Evolutionary conservation across 2,329 filamentous ascomycete genomes (phyloP).

Genomic region (Cercospora nicotianae): DNA sequence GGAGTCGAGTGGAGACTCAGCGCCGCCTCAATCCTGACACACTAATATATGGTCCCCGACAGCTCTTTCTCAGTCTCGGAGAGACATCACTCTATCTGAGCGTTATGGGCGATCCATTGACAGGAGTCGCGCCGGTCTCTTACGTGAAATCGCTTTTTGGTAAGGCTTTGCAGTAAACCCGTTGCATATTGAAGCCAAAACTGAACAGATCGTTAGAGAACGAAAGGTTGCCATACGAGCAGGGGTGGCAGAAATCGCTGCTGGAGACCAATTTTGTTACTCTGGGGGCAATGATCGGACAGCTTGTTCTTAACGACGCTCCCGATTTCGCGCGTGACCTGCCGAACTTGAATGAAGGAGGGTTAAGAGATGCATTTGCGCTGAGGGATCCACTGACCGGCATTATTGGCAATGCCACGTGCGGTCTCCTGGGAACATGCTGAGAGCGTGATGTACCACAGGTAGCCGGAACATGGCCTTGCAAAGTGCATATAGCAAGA

Average conservation of each 20-base stretch:
- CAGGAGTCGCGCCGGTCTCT: constrained; percentile 15
- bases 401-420: background rate
- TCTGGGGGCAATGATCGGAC: background rate
- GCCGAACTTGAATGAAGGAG: background rate
- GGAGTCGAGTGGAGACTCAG: background rate
- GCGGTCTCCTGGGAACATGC: background rate
- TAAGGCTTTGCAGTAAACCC: background rate
- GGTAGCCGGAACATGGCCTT: too few relatives aligned
- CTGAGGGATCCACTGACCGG: background rate
- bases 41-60: constrained; percentile 13
- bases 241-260: background rate
- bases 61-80: constrained; percentile 11
- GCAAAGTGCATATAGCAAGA: too few relatives aligned
- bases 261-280: background rate
- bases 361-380: background rate
- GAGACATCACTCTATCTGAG: constrained; percentile 16
- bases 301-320: background rate
- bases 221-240: background rate
- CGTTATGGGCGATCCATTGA: constrained; percentile 14
- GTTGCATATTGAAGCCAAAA: background rate
- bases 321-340: background rate
- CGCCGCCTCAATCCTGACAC: constrained; percentile 4
- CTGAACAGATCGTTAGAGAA: background rate
- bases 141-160: constrained; percentile 25
- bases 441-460: background rate